Evolutionary conservation across 305 asterid genomes (phyloP).

Genomic region (Solanum hybrid): DNA sequence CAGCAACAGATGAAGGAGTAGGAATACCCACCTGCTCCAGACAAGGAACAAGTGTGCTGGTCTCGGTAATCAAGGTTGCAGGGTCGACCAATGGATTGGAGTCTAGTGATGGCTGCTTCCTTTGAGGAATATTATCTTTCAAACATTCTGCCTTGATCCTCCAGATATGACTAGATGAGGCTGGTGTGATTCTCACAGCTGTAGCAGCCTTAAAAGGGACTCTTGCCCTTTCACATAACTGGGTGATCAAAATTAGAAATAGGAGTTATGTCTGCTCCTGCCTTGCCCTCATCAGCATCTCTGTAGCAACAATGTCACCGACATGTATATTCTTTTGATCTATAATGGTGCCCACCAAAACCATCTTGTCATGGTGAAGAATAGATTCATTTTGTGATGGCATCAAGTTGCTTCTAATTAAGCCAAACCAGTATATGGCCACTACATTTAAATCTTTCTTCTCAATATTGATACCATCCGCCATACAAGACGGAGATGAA

Average conservation of each 20-base stretch:
- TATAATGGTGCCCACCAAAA: background rate
- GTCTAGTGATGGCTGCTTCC: background rate
- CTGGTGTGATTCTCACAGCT: no score
- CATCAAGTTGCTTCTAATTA: no score
- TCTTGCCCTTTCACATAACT: background rate
- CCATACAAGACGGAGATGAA: no score
- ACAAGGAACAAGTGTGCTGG: background rate
- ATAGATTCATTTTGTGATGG: background rate
- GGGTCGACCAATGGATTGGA: background rate
- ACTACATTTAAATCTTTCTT: background rate
- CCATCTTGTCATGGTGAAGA: background rate
- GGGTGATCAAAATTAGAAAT: background rate
- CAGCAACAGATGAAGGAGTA: background rate
- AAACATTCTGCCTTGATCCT: background rate
- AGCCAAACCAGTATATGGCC: background rate
- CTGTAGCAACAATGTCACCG: background rate
- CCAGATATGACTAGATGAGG: no score
- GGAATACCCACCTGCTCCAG: background rate
- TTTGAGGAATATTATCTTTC: no score
- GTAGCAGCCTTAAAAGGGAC: background rate
- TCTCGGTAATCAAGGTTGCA: background rate
- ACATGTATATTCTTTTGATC: background rate
- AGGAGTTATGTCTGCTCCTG: background rate
- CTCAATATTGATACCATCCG: no score
- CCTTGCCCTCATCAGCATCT: background rate